phyloP scores from a whole-genome alignment of 805 yeast genomes.

The Candida endomychidarum region DNA sequence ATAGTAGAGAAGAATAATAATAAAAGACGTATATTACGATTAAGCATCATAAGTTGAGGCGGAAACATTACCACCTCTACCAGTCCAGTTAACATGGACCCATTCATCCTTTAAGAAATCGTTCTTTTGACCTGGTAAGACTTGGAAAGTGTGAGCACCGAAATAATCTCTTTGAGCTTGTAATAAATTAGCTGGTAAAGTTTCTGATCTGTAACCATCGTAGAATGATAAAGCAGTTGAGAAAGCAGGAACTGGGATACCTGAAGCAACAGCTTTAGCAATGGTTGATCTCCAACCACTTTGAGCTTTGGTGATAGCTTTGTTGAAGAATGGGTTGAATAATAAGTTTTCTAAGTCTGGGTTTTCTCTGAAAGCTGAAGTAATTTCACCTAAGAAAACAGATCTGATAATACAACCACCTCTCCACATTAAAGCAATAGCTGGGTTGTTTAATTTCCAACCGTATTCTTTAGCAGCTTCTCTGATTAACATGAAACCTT shows the following conservation, averaged over 20 bases:
- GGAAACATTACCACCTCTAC: constrained; percentile 96
- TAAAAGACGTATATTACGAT: constrained; percentile 4
- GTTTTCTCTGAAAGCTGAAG: constrained; percentile 90
- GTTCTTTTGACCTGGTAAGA: constrained; percentile 81
- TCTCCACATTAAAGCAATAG: constrained; percentile 99
- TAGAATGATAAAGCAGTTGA: constrained; percentile 95
- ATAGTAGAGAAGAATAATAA: not conserved
- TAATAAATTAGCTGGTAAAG: constrained; percentile 94
- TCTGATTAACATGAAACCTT: constrained; percentile 98
- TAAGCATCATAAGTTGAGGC: constrained; percentile 94
- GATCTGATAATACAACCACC: constrained; percentile 99
- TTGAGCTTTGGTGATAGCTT: constrained; percentile 92
- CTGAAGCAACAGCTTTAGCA: constrained; percentile 73
- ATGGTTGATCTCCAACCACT: constrained; percentile 91
- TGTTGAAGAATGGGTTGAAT: constrained; percentile 91
- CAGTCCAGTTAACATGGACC: constrained; percentile 99
- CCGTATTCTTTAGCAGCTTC: constrained; percentile 96
- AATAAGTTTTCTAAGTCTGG: constrained; percentile 93
- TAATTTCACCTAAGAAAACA: constrained; percentile 95
- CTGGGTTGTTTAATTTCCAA: constrained; percentile 97
- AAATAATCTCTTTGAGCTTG: constrained; percentile 99
- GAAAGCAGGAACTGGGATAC: constrained; percentile 98
- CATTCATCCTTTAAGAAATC: constrained; percentile 70
- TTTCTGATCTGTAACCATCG: constrained; percentile 97
- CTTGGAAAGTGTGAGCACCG: constrained; percentile 99